Conservation (phyloP, 176 grass and related monocot genomes). For the Oryza coarctata region DNA sequence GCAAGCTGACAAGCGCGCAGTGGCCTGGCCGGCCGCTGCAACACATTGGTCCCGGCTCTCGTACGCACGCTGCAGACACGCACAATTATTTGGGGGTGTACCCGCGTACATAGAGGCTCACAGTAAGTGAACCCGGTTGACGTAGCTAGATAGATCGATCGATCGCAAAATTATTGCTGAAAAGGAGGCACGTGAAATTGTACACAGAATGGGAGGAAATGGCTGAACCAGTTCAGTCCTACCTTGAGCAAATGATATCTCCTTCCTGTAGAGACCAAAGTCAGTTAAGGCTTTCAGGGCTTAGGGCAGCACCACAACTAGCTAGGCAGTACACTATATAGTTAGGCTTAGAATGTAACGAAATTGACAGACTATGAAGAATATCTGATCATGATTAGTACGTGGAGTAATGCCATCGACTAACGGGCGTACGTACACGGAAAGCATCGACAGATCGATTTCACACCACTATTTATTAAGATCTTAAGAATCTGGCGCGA, state of each 20-base stretch:
- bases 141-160: neutral
- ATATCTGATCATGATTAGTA: neutral
- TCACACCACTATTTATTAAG: neutral
- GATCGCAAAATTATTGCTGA: constrained; percentile 31
- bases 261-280: neutral
- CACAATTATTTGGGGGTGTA: constrained; percentile 40
- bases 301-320: neutral
- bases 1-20: constrained; percentile 36
- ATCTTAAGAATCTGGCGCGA: constrained; percentile 10
- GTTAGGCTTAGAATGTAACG: neutral
- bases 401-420: neutral
- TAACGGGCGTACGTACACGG: neutral
- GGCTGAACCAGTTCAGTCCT: neutral
- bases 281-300: neutral
- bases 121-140: neutral
- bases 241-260: neutral
- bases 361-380: neutral
- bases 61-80: constrained; percentile 16
- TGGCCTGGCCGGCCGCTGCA: neutral
- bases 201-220: neutral
- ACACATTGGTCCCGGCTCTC: constrained; percentile 21
- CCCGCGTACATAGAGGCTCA: neutral
- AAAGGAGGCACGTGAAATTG: neutral
- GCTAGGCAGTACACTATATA: neutral
- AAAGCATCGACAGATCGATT: neutral